phyloP scores from a whole-genome alignment of 169 alveolate species.

The Eimeria maxima region DNA sequence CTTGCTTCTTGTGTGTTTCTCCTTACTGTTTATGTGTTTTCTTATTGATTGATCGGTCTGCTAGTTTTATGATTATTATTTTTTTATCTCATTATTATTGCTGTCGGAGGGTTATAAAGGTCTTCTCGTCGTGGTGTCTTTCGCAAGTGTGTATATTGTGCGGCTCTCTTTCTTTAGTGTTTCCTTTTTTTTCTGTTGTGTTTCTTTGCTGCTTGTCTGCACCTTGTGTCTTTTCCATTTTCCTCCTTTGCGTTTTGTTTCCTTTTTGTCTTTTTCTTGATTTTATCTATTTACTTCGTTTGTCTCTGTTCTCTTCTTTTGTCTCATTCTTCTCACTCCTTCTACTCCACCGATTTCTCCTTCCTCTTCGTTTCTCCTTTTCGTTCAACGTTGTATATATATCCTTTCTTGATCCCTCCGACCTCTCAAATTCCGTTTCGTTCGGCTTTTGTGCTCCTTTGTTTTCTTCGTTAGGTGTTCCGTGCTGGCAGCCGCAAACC shows the following conservation, averaged over 20 bases:
- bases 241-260: background rate
- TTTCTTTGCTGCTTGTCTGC: background rate
- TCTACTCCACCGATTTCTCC: background rate
- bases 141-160: no score
- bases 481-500: conserved; percentile 99
- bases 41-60: background rate
- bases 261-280: no score
- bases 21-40: background rate
- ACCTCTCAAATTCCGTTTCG: background rate
- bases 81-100: no score
- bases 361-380: background rate
- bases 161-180: background rate
- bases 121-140: no score
- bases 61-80: no score
- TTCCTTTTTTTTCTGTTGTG: no score
- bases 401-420: background rate
- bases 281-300: background rate
- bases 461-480: conserved; percentile 92
- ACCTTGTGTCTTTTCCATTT: background rate
- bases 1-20: no score
- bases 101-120: no score
- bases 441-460: background rate
- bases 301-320: background rate
- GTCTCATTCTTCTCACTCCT: background rate
- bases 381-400: no score